phyloP scores from a whole-genome alignment of 345 rosid genomes.

The Corymbia maculata region DNA sequence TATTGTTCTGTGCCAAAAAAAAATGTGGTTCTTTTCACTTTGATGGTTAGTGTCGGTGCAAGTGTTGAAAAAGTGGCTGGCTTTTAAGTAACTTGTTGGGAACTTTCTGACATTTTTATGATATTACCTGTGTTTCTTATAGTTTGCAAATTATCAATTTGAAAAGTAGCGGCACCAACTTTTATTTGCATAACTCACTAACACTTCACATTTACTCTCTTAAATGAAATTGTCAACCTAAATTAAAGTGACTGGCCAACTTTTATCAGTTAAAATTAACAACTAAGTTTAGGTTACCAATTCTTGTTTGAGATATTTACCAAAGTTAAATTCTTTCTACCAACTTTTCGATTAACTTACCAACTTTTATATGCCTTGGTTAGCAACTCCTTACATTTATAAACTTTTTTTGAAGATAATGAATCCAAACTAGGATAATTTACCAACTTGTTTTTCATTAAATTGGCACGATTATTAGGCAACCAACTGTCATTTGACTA shows the following conservation, averaged over 20 bases:
- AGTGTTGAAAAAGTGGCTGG: too few species aligned
- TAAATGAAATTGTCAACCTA: neutral
- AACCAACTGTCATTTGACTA: neutral
- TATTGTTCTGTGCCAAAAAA: neutral
- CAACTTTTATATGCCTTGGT: neutral
- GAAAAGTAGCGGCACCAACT: neutral
- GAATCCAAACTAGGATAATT: neutral
- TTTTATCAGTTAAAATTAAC: neutral
- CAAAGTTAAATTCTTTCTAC: neutral
- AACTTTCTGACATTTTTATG: neutral
- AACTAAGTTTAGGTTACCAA: neutral
- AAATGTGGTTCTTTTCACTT: neutral
- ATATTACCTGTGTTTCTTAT: neutral
- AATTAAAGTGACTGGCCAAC: neutral
- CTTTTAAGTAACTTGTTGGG: too few species aligned
- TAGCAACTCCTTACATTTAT: neutral
- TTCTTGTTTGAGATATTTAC: neutral
- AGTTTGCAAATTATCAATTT: neutral
- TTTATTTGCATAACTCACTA: neutral
- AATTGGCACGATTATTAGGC: neutral
- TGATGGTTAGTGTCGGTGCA: neutral
- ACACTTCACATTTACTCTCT: neutral
- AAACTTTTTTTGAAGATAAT: neutral
- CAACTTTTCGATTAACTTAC: neutral
- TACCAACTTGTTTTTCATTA: neutral